Evolutionary conservation across 306 rosid genomes (phyloP), one percentile per base, ranked within the genome.

Genomic region (Mimosa pudica): DNA sequence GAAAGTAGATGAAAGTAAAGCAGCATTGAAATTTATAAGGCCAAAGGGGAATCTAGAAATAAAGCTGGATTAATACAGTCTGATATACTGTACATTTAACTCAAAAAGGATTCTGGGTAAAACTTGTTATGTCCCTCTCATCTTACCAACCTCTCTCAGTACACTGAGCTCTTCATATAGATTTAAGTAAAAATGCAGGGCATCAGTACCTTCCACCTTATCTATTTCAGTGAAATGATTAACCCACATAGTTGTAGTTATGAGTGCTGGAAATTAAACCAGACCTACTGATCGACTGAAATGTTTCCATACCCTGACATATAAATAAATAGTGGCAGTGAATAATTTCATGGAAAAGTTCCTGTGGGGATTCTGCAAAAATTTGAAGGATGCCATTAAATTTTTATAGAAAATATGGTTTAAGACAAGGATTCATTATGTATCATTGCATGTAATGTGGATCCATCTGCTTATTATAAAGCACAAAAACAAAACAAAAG

Each of bases 121-220:
- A 79, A 77, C 11, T 51, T 79, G 71, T 54, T 16, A 1, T 64
- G 80, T 84, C 82, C 78, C 81, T 80, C 82, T 80, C 81, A 74
- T 74, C 70, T 76, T 35, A 71, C 79, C 69, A 73, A 74, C 73
- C 76, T 72, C 68, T 60, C 41, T 76, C 72, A 62, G 69, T 77
- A 74, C 77, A 57, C 18, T 69, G 62, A 70, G 42, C 74, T 80
- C 86, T 82, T 77, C 81, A 51, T 78, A 65, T 80, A 72, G 76
- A 75, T 79, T 58, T 75, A 67, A 70, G 72, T 46, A 61, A 82
- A 68, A 75, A 57, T 75, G 75, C 78, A 44, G 41, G 49, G 77
- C 80, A 79, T 80, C 79, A 57, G 49, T 64, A 42, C 36, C 49
- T 45, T 70, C 72, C 69, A 77, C 47, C 18, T 60, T 17, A 46